phyloP scores from a whole-genome alignment of 2,329 filamentous ascomycete species.

The Furcasterigmium sp. region DNA sequence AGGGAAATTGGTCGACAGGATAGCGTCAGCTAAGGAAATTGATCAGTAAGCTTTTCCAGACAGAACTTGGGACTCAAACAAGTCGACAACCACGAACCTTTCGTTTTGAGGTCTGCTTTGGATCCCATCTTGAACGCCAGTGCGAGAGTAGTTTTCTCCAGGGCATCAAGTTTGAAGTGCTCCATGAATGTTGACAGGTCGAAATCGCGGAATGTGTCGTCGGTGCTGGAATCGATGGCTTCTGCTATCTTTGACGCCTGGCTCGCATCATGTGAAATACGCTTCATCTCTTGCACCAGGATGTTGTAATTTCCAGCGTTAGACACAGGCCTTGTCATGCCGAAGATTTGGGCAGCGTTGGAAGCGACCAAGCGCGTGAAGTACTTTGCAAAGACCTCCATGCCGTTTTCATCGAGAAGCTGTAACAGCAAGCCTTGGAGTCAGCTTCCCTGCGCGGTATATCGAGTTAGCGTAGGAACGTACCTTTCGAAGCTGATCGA shows the following conservation, averaged over 20 bases:
- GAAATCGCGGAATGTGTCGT: constrained; percentile 93
- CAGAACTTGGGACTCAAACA: constrained; percentile 24
- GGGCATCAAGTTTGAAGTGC: constrained; percentile 87
- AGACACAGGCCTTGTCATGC: constrained; percentile 65
- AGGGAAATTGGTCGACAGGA: constrained; percentile 73
- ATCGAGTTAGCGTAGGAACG: constrained; percentile 25
- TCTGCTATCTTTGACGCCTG: constrained; percentile 91
- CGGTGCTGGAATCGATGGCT: constrained; percentile 82
- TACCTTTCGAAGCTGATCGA: constrained; percentile 89
- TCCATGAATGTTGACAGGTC: constrained; percentile 94
- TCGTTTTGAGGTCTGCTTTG: constrained; percentile 77
- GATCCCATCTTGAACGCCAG: constrained; percentile 82
- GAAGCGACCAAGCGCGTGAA: constrained; percentile 87
- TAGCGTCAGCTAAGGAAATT: constrained; percentile 67
- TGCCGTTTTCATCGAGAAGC: constrained; percentile 96
- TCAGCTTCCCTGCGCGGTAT: too few species aligned
- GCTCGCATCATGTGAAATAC: constrained; percentile 72
- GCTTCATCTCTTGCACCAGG: constrained; percentile 77
- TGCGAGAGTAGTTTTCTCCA: constrained; percentile 82
- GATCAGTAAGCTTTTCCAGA: constrained; percentile 36
- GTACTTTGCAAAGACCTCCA: constrained; percentile 97
- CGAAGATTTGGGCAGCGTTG: constrained; percentile 90
- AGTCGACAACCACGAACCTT: constrained; percentile 60
- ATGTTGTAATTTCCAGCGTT: constrained; percentile 80
- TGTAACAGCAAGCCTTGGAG: constrained; percentile 32